A percentile compares a stretch with the other conserved stretches of the same genome.
Evolutionary conservation across 495 filamentous ascomycete species (phyloP).

Genomic region (Clohesyomyces aquaticus): DNA sequence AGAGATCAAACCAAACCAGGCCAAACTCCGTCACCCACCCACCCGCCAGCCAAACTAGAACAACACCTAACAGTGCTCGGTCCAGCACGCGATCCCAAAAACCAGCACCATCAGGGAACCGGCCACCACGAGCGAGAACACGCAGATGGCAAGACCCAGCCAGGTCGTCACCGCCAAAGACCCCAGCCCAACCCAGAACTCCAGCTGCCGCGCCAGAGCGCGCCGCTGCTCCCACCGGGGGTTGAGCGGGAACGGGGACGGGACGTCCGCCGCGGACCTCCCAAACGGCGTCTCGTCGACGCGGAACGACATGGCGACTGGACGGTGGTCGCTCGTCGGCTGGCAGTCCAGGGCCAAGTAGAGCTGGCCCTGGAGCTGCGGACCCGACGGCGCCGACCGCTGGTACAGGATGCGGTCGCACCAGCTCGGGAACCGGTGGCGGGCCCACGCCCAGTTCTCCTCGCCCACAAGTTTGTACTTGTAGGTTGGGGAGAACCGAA

Average conservation of each 20-base stretch:
- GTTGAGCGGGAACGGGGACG: constrained; percentile 60
- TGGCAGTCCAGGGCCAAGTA: constrained; percentile 79
- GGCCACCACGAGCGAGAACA: too few species aligned
- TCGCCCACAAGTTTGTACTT: constrained; percentile 73
- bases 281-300: constrained; percentile 57
- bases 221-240: constrained; percentile 55
- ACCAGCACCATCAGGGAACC: too few species aligned
- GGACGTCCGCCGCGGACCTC: too few species aligned
- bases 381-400: constrained; percentile 20
- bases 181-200: constrained; percentile 66
- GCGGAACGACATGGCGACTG: constrained; percentile 69
- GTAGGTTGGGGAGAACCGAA: constrained; percentile 90
- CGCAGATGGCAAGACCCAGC: too few species aligned
- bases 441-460: constrained; percentile 73
- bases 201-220: constrained; percentile 57
- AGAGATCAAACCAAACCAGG: too few species aligned
- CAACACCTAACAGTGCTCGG: too few species aligned
- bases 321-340: constrained; percentile 79
- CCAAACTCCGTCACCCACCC: too few species aligned
- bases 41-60: too few species aligned
- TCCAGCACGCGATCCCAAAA: too few species aligned
- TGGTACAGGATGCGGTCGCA: constrained; percentile 88
- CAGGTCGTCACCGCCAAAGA: too few species aligned
- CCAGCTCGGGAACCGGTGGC: constrained; percentile 88
- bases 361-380: constrained; percentile 46